Evolutionary conservation across 1,284 basidiomycete genomes (phyloP).

Genomic region (Megacollybia platyphylla): DNA sequence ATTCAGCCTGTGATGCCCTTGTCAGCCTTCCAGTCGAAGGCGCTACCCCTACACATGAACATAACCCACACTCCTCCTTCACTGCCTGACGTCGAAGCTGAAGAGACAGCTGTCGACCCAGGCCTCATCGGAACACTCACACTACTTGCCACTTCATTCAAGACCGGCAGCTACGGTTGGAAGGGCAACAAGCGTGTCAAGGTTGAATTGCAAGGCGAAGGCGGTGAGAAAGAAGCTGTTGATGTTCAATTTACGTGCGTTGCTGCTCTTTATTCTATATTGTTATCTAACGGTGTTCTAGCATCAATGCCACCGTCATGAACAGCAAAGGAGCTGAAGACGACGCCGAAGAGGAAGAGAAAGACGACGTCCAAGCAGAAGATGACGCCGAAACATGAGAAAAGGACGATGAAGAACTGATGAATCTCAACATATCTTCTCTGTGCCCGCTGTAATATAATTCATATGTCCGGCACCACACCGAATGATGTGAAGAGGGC

Average conservation of each 20-base stretch:
- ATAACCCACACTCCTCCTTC: constrained; percentile 55
- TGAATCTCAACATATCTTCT: constrained; percentile 1
- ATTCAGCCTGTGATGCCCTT: constrained; percentile 31
- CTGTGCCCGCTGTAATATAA: too few species aligned
- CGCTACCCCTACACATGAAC: constrained; percentile 54
- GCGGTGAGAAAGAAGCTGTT: constrained; percentile 41
- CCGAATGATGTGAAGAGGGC: too few species aligned
- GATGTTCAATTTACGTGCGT: constrained; percentile 42
- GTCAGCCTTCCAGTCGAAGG: constrained; percentile 47
- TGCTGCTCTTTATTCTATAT: too few species aligned
- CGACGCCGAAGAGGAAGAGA: constrained; percentile 23
- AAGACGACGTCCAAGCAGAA: constrained; percentile 13
- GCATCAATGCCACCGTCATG: constrained; percentile 61
- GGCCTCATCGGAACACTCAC: constrained; percentile 49
- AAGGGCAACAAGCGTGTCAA: constrained; percentile 59
- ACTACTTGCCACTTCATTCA: constrained; percentile 45
- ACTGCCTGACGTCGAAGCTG: constrained; percentile 20
- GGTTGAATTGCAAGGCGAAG: constrained; percentile 45
- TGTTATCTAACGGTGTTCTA: neutral
- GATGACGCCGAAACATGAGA: constrained; percentile 14
- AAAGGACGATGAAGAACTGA: constrained; percentile 13
- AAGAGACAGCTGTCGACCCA: constrained; percentile 29
- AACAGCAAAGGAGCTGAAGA: constrained; percentile 47
- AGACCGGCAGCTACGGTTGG: constrained; percentile 72
- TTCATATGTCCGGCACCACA: too few species aligned